Conservation (phyloP, 306 rosid genomes). For the Datisca glomerata region DNA sequence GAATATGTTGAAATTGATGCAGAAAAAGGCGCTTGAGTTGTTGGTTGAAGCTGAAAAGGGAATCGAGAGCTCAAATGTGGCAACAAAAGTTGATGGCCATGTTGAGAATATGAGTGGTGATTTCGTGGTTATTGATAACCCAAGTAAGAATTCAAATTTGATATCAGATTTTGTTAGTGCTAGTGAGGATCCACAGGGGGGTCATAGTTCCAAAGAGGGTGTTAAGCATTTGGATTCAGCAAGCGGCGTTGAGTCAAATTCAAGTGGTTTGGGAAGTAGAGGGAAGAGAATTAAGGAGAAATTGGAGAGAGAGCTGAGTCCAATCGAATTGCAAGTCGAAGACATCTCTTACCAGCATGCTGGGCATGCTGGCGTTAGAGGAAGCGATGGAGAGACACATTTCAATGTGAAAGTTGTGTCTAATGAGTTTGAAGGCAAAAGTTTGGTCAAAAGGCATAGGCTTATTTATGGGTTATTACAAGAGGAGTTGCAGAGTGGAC, state of each 20-base stretch:
- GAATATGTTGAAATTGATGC: slow-evolving; percentile 93
- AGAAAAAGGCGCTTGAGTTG: slow-evolving; percentile 57
- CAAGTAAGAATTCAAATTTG: background rate
- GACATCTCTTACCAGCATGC: slow-evolving; percentile 85
- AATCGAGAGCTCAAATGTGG: slow-evolving; percentile 2
- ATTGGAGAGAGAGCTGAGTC: slow-evolving; percentile 42
- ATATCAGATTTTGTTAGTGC: slow-evolving; percentile 3
- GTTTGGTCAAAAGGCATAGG: slow-evolving; percentile 82
- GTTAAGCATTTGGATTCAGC: background rate
- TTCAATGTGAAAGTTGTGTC: slow-evolving; percentile 69
- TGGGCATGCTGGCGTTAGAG: slow-evolving; percentile 67
- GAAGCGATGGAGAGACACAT: slow-evolving; percentile 77
- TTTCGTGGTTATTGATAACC: slow-evolving; percentile 2
- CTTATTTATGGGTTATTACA: slow-evolving; percentile 55
- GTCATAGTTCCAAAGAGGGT: too few relatives aligned
- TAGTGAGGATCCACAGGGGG: background rate
- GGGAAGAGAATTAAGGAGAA: slow-evolving; percentile 77
- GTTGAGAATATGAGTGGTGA: slow-evolving; percentile 19
- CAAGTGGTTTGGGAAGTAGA: slow-evolving; percentile 39
- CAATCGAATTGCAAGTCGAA: slow-evolving; percentile 49
- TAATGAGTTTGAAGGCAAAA: slow-evolving; percentile 66
- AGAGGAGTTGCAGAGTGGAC: slow-evolving; percentile 67
- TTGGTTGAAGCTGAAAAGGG: slow-evolving; percentile 47
- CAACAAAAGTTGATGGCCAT: slow-evolving; percentile 5
- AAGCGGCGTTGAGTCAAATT: slow-evolving; percentile 6